Percentiles rank a stretch among this genome's conserved stretches.
Conservation (phyloP, 805 yeast genomes). For the Starmerella geochares region DNA sequence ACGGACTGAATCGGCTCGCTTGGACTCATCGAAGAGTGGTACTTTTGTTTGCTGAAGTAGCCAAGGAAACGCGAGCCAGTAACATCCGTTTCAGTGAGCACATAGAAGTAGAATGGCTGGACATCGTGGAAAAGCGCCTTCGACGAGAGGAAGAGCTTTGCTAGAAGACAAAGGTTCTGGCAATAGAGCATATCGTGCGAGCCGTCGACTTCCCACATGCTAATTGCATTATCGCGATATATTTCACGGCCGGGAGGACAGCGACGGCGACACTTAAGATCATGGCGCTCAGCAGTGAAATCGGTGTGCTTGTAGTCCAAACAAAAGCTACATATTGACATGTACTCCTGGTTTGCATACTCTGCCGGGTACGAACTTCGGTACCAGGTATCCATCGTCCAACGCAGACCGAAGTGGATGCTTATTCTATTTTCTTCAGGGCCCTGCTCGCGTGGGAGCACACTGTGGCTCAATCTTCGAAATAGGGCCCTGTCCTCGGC, state of each 20-base stretch:
- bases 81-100: conserved; percentile 59
- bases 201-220: conserved; percentile 91
- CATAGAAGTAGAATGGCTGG: conserved; percentile 86
- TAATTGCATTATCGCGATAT: conserved; percentile 52
- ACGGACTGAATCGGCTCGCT: conserved; percentile 51
- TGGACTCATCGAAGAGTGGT: conserved; percentile 10
- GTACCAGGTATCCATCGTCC: conserved; percentile 83
- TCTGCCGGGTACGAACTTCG: conserved; percentile 89
- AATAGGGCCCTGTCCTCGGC: conserved; percentile 17
- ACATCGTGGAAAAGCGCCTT: conserved; percentile 91
- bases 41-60: conserved; percentile 80
- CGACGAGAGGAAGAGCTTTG: conserved; percentile 80
- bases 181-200: conserved; percentile 70
- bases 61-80: conserved; percentile 55
- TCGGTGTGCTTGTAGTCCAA: conserved; percentile 67
- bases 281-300: conserved; percentile 58
- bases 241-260: conserved; percentile 91
- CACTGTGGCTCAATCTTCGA: not conserved
- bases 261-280: conserved; percentile 54
- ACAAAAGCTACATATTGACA: conserved; percentile 78
- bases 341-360: conserved; percentile 48
- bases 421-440: conserved; percentile 26
- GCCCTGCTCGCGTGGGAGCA: not conserved
- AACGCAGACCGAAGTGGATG: conserved; percentile 54
- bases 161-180: conserved; percentile 79